Conservation (phyloP, 306 rosid genomes). For the Gastrolobium bilobum region DNA sequence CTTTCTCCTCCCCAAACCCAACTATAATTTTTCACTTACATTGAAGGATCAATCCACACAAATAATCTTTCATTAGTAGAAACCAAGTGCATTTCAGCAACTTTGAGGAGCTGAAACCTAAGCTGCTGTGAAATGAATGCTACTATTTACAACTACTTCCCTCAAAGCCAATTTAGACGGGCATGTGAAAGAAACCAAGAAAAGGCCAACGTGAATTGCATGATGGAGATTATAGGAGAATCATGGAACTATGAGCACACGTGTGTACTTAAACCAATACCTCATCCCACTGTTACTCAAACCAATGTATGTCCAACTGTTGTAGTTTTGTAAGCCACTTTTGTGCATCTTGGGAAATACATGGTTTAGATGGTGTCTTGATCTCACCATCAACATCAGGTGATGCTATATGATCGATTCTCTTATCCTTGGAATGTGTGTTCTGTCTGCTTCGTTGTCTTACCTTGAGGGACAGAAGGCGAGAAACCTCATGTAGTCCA, state of each 20-base stretch:
- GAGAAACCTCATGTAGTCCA: constrained; percentile 85
- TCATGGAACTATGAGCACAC: constrained; percentile 12
- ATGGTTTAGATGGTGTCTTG: constrained; percentile 57
- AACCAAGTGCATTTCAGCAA: background rate
- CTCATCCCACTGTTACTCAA: constrained; percentile 51
- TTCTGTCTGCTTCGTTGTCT: constrained; percentile 73
- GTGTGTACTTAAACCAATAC: background rate
- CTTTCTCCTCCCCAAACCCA: background rate
- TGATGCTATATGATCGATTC: constrained; percentile 47
- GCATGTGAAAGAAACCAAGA: background rate
- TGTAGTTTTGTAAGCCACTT: constrained; percentile 74
- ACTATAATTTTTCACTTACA: too few species aligned
- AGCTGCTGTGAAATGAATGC: too few species aligned
- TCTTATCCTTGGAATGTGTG: constrained; percentile 55
- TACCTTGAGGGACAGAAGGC: constrained; percentile 72
- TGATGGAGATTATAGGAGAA: background rate
- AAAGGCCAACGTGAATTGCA: too few species aligned
- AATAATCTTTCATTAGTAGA: background rate
- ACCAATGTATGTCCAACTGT: constrained; percentile 78
- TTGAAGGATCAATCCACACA: too few species aligned
- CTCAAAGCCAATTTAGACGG: too few species aligned
- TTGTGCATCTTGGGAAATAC: constrained; percentile 69
- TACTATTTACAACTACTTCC: too few species aligned
- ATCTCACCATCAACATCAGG: constrained; percentile 52
- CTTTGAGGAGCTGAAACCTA: too few species aligned